Evolutionary conservation across 352 stramenopile genomes (phyloP), one percentile per base, ranked within the genome.

Genomic region (Bremia lactucae): DNA sequence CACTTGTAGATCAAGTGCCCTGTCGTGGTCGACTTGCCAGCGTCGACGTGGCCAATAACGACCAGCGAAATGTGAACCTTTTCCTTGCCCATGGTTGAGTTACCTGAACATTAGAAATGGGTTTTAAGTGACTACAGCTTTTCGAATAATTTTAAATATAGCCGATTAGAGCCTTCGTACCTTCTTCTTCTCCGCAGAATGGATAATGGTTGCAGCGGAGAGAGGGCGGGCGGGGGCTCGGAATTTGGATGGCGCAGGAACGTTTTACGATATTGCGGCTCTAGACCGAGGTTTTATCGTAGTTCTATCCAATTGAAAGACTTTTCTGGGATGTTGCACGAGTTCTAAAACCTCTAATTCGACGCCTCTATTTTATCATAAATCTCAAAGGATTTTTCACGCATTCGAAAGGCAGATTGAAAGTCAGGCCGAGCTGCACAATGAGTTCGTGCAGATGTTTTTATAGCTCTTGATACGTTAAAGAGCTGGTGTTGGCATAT

Each of bases 1-100:
- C 92, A 97, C 80, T 98, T 98, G 87, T 98, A 98, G 64, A 99
- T 98, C 40, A 99, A 71, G 72, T 98, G 95, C 52, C 95, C 96
- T 10, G 91, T 97, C 31, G 92, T 98, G 21, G 96, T 99, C 37
- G 95, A 98, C 79, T 99, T 99, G 46, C 96, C 96, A 71, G 90
- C 80, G 87, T 98, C 87, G 63, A 97, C 79, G 77, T 98, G 93
- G 26, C 94, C 94, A 53, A 97, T 97, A 34, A 97, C 88, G 36
- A 97, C 87, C 24, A 97, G 64, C 59, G 82, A 96, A 55, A 97
- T 74, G 52, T 92, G 81, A 29, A 47, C n/a, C 51, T 95, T 95
- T 54, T 86, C 69, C 44, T 83, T 81, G 49, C 50, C 68, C 57
- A 77, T 73, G 34, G 18, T 62, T 51, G 7, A 54, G 23, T 58